A percentile compares a stretch with the other conserved stretches of the same genome.
phyloP scores from a whole-genome alignment of 257 asterid genomes.

The Apocynum venetum region DNA sequence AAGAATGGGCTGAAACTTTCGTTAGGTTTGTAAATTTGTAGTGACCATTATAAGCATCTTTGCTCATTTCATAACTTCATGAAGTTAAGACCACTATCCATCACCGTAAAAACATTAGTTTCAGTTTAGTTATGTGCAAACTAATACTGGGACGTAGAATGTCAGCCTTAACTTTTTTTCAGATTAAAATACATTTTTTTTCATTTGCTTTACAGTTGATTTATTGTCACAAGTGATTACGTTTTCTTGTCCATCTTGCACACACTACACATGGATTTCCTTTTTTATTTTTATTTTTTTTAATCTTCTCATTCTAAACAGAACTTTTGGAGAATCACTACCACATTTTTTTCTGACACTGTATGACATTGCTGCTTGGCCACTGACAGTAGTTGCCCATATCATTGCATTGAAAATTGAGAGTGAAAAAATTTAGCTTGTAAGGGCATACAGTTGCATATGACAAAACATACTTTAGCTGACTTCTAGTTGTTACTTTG shows the following conservation, averaged over 20 bases:
- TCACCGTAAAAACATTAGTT: neutral
- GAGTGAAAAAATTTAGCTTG: neutral
- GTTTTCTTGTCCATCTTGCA: neutral
- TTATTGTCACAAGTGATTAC: neutral
- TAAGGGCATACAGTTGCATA: neutral
- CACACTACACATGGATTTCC: no score
- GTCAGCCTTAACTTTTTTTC: neutral
- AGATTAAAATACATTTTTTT: neutral
- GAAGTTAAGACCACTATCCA: neutral
- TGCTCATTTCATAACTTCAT: slow-evolving; percentile 1
- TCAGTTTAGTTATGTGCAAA: neutral
- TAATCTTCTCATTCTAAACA: neutral
- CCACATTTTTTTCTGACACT: neutral
- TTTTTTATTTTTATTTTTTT: no score
- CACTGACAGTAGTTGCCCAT: neutral
- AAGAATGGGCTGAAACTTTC: slow-evolving; percentile 96
- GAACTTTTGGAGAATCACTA: neutral
- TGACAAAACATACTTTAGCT: neutral
- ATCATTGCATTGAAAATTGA: neutral
- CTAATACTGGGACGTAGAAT: neutral
- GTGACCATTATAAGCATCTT: neutral
- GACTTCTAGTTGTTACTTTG: neutral
- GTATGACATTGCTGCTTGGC: neutral
- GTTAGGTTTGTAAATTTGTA: slow-evolving; percentile 59
- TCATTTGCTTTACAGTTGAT: neutral